phyloP scores from a whole-genome alignment of 2,329 filamentous ascomycete species.

The Didymella pinodella region DNA sequence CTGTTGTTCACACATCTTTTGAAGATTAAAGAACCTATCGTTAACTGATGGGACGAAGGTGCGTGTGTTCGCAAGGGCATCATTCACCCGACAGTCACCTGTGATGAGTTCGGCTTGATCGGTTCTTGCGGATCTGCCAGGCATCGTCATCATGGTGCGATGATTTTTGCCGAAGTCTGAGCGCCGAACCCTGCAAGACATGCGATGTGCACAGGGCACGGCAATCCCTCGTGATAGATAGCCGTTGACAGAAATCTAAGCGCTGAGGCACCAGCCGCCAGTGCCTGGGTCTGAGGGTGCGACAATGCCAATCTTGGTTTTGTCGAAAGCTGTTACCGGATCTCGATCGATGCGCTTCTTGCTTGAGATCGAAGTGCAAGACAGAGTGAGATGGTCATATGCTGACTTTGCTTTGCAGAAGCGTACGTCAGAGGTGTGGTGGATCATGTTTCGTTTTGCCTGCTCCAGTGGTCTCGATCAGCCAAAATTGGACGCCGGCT shows the following conservation, averaged over 20 bases:
- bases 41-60: neutral
- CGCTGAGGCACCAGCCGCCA: neutral
- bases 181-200: neutral
- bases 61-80: neutral
- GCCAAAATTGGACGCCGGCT: neutral
- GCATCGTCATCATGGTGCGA: neutral
- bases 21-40: neutral
- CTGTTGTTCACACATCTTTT: neutral
- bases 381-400: conserved; percentile 1
- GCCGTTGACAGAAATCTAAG: neutral
- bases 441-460: conserved; percentile 20
- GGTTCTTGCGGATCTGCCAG: neutral
- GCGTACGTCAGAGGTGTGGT: conserved; percentile 2
- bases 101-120: neutral
- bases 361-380: neutral
- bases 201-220: neutral
- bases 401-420: neutral
- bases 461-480: conserved; percentile 10
- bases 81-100: neutral
- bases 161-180: neutral
- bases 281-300: neutral
- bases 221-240: neutral
- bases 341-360: neutral
- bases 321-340: neutral
- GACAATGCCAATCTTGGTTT: neutral